phyloP scores from a whole-genome alignment of 225 moss, liverwort and hornwort genomes.

The Rhytidiadelphus loreus region DNA sequence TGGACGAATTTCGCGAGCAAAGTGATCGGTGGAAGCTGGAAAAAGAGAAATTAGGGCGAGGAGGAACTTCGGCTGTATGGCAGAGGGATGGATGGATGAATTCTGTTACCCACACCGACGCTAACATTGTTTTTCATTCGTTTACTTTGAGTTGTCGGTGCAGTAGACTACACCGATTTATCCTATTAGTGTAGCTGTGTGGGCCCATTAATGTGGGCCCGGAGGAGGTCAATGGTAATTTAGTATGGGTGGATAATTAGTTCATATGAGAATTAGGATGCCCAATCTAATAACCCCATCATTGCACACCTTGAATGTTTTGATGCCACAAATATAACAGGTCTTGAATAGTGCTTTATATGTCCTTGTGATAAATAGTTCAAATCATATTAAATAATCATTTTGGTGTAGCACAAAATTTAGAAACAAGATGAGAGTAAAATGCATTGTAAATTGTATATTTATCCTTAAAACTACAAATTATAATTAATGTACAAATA shows the following conservation, averaged over 20 bases:
- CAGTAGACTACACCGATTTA: neutral
- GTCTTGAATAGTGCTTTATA: neutral
- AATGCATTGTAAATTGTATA: neutral
- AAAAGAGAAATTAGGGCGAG: neutral
- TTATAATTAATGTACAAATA: too few relatives aligned
- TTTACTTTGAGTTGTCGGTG: neutral
- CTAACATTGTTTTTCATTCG: neutral
- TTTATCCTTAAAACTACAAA: neutral
- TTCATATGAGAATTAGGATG: rapidly evolving
- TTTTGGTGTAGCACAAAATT: neutral
- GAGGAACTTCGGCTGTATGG: neutral
- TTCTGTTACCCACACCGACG: too few relatives aligned
- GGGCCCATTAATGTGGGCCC: neutral
- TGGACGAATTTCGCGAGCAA: neutral
- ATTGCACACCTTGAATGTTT: neutral
- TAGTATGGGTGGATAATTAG: neutral
- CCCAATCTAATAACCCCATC: neutral
- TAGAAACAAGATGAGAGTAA: rapidly evolving
- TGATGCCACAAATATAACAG: rapidly evolving
- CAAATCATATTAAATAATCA: neutral
- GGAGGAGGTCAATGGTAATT: neutral
- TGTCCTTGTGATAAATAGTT: neutral
- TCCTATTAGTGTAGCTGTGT: neutral
- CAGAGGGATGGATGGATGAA: neutral
- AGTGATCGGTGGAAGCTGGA: neutral